phyloP scores from a whole-genome alignment of 305 asterid genomes.

The Fraxinus greggii region DNA sequence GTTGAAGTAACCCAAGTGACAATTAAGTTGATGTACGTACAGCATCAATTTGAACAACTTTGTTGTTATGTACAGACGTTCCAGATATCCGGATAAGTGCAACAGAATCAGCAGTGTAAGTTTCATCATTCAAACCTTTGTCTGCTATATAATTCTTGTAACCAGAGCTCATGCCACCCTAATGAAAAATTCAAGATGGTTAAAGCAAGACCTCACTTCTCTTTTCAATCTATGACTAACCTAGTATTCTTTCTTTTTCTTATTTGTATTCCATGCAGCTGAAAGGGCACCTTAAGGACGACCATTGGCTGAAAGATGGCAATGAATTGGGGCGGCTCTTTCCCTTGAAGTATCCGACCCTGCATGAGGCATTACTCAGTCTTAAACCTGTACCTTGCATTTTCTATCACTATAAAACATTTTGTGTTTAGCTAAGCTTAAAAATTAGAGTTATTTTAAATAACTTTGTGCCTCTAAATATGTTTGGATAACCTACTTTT shows the following conservation, averaged over 20 bases:
- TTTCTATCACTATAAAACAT: conserved; percentile 21
- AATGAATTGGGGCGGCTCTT: conserved; percentile 83
- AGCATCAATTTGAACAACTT: conserved; percentile 78
- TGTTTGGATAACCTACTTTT: neutral
- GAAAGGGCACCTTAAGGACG: conserved; percentile 61
- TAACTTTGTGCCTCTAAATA: neutral
- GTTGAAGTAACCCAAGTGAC: neutral
- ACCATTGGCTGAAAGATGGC: conserved; percentile 83
- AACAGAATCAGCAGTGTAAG: conserved; percentile 65
- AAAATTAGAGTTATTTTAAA: neutral
- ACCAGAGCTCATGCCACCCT: conserved; percentile 80
- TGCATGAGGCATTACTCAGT: conserved; percentile 32
- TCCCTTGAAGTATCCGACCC: conserved; percentile 76
- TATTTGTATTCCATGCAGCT: conserved; percentile 23
- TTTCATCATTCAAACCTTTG: conserved; percentile 81
- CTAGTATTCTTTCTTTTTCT: neutral
- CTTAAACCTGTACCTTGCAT: conserved; percentile 15
- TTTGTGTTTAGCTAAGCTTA: neutral
- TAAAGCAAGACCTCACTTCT: conserved; percentile 13
- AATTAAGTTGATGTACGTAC: conserved; percentile 39
- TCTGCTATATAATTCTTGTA: conserved; percentile 74
- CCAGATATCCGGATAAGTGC: conserved; percentile 72
- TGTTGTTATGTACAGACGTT: conserved; percentile 66
- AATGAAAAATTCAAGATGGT: conserved; percentile 26
- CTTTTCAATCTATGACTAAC: conserved; percentile 11